Evolutionary conservation across 768 basidiomycete genomes (phyloP).

Genomic region (Russula compacta): DNA sequence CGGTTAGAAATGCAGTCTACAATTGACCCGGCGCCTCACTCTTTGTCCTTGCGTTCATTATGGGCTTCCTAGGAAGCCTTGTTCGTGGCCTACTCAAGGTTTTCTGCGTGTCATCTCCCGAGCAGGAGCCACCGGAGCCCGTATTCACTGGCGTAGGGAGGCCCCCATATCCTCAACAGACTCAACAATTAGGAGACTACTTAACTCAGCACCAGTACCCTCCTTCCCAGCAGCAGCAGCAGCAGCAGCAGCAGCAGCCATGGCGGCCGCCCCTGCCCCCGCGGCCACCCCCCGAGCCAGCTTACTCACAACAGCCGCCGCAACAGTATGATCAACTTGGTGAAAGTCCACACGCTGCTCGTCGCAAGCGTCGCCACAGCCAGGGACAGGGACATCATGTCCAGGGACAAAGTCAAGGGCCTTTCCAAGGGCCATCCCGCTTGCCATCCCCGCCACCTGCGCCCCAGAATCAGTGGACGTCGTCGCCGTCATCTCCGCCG

Average conservation of each 20-base stretch:
- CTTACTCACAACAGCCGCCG: neutral
- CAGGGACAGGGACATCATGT: slow-evolving; percentile 20
- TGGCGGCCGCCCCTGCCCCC: slow-evolving; percentile 16
- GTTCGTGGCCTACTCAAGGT: slow-evolving; percentile 3
- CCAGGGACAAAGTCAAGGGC: neutral
- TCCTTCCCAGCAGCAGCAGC: slow-evolving; percentile 12
- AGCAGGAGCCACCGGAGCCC: neutral
- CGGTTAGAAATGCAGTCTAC: neutral
- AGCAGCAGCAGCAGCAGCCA: slow-evolving; percentile 1
- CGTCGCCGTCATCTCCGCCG: neutral
- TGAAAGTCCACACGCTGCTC: slow-evolving; percentile 2
- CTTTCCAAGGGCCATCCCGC: neutral
- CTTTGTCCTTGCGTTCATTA: neutral
- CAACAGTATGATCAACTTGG: slow-evolving; percentile 14
- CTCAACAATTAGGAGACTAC: slow-evolving; percentile 6
- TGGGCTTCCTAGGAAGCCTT: slow-evolving; percentile 2
- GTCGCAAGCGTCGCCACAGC: slow-evolving; percentile 17
- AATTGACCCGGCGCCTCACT: neutral
- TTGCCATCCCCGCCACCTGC: neutral
- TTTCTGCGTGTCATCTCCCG: neutral
- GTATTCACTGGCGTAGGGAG: neutral
- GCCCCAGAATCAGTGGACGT: neutral
- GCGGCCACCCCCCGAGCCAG: slow-evolving; percentile 9
- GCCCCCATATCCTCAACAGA: slow-evolving; percentile 12
- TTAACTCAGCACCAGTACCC: slow-evolving; percentile 1